phyloP scores from a whole-genome alignment of 2,329 filamentous ascomycete species.

The Dactylella cylindrospora region DNA sequence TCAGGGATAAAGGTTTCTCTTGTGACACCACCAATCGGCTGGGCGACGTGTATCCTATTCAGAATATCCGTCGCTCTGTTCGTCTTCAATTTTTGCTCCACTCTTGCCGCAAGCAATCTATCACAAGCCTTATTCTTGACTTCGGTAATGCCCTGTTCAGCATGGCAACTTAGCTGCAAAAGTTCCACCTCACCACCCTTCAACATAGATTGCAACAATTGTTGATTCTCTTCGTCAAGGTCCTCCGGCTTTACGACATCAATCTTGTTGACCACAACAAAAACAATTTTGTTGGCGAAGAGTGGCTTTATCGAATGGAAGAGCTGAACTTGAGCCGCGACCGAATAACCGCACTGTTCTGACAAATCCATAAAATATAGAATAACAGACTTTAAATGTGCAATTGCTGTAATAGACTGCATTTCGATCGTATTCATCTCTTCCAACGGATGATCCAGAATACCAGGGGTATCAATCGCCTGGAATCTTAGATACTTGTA shows the following conservation, averaged over 20 bases:
- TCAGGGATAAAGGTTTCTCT: constrained; percentile 88
- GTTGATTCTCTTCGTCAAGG: constrained; percentile 74
- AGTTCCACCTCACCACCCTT: constrained; percentile 89
- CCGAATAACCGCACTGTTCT: constrained; percentile 93
- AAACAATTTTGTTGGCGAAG: constrained; percentile 96
- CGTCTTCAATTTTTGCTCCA: constrained; percentile 89
- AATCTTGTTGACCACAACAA: constrained; percentile 97
- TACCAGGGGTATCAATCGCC: constrained; percentile 97
- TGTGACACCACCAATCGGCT: constrained; percentile 76
- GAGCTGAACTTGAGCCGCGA: constrained; percentile 86
- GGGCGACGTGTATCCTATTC: constrained; percentile 93
- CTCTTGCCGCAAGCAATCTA: constrained; percentile 84
- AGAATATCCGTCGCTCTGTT: constrained; percentile 86
- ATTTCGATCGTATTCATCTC: constrained; percentile 99
- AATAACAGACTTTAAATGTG: constrained; percentile 90
- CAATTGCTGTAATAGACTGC: constrained; percentile 97
- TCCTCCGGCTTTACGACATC: constrained; percentile 87
- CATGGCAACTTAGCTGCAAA: constrained; percentile 91
- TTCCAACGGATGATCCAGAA: constrained; percentile 93
- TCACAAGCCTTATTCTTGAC: constrained; percentile 96
- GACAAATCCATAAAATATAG: constrained; percentile 98
- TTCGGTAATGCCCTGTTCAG: constrained; percentile 86
- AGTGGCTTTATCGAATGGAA: constrained; percentile 96
- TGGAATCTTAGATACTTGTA: constrained; percentile 90
- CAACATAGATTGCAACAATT: constrained; percentile 74